Conservation (phyloP, 2,329 filamentous ascomycete genomes). For the Simplicillium aogashimaense region DNA sequence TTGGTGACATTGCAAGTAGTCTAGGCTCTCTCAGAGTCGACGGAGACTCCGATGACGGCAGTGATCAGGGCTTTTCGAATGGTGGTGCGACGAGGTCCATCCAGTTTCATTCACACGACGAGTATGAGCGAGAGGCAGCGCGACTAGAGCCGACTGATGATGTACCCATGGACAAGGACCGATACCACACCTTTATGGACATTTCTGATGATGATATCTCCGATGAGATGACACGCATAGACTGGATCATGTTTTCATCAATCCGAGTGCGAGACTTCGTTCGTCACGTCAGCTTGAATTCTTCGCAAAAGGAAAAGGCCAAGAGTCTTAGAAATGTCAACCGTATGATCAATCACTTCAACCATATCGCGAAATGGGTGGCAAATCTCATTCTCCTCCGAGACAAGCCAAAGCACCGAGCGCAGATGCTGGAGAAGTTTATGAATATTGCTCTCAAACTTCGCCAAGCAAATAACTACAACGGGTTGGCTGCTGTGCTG, state of each 20-base stretch:
- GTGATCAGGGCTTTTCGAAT: constrained; percentile 31
- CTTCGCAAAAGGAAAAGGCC: constrained; percentile 62
- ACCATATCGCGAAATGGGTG: constrained; percentile 75
- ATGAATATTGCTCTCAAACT: constrained; percentile 84
- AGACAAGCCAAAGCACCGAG: constrained; percentile 93
- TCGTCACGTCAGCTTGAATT: constrained; percentile 72
- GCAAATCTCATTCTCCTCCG: constrained; percentile 77
- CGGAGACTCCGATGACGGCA: constrained; percentile 31
- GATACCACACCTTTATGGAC: constrained; percentile 87
- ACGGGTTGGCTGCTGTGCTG: constrained; percentile 85
- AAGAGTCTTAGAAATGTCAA: constrained; percentile 78
- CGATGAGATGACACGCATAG: constrained; percentile 85
- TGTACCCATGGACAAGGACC: constrained; percentile 67
- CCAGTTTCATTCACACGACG: constrained; percentile 59
- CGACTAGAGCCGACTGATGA: constrained; percentile 60
- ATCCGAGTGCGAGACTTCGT: constrained; percentile 90
- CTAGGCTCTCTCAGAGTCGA: constrained; percentile 40
- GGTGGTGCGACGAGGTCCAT: constrained; percentile 32
- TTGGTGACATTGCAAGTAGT: constrained; percentile 27
- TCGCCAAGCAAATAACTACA: constrained; percentile 92
- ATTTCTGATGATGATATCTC: constrained; percentile 77
- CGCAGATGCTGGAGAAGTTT: constrained; percentile 86
- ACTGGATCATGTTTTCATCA: constrained; percentile 97
- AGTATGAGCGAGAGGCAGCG: constrained; percentile 70
- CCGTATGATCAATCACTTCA: constrained; percentile 89